Evolutionary conservation across 2,329 filamentous ascomycete species (phyloP), one percentile per base, ranked within the genome.

Genomic region (Phialophora verrucosa): DNA sequence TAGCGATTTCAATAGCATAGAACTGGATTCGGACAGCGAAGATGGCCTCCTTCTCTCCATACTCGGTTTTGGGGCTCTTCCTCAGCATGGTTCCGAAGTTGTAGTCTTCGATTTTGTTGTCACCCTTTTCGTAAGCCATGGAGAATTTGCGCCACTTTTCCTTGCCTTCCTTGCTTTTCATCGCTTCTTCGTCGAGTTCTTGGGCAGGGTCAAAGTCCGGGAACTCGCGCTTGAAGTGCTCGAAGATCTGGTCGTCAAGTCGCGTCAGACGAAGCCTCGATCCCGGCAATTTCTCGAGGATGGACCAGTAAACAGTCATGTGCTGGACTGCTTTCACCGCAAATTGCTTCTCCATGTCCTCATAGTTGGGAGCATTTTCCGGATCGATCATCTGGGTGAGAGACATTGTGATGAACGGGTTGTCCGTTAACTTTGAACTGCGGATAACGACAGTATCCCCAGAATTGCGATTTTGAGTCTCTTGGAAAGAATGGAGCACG

Each of bases 101-200:
- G 84, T 89, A 99, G 80, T 99, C 96, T 70, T 95, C 90, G n/a
- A 99, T 84, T 80, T 87, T 94, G 44, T 72, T 69, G 11, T 72
- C 69, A 59, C 70, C 70, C 80, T 96, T 93, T 82, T 98, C 93
- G 78, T 97, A 99, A 69, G 85, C 83, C 85, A 91, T 93, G 86
- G 97, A 91, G 82, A 97, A 99, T 71, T 90, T 91, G 75, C 95
- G 88, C 95, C 95, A 99, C 77, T 87, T 86, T 81, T 96, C 92
- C 84, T 99, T 99, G 77, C 94, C 94, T 14, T 83, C 81, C 83
- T 96, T 96, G 86, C 92, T 97, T 89, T 99, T 99, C 94, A 99
- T 97, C 74, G 91, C 85, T 73, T 97, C 90, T 82, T 99, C 95
- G 77, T 96, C 80, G 71, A 99, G 90, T 11, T 90, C 91, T 50